Evolutionary conservation across 371 early-diverging fungal genomes (phyloP).

Genomic region (Mucor racemosus): DNA sequence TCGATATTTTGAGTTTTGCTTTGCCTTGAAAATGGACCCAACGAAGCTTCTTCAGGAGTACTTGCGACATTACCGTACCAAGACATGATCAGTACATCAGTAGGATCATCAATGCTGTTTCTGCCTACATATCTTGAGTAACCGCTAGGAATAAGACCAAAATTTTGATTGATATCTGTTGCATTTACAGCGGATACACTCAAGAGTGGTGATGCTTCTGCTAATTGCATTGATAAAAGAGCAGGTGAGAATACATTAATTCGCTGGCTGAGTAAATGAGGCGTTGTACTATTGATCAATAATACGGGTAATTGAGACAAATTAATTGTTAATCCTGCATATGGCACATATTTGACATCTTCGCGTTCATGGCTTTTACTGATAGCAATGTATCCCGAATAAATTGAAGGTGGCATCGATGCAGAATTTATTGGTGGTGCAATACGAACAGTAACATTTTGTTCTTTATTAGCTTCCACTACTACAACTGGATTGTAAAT

Average conservation of each 20-base stretch:
- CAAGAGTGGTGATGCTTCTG: constrained; percentile 35
- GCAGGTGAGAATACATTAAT: constrained; percentile 23
- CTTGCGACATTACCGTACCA: constrained; percentile 44
- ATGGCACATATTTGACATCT: constrained; percentile 37
- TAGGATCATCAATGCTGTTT: constrained; percentile 27
- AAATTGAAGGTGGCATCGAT: constrained; percentile 35
- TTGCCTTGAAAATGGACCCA: background rate
- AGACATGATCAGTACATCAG: constrained; percentile 28
- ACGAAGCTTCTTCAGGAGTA: constrained; percentile 30
- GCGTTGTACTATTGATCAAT: constrained; percentile 38
- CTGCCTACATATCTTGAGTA: constrained; percentile 36
- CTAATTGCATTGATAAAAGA: constrained; percentile 31
- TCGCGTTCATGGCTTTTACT: constrained; percentile 13
- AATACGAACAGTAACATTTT: constrained; percentile 36
- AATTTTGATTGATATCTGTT: constrained; percentile 7
- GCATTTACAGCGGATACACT: constrained; percentile 34
- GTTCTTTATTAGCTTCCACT: constrained; percentile 30
- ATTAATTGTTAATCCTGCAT: constrained; percentile 44
- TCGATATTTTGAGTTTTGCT: background rate
- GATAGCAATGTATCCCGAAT: constrained; percentile 45
- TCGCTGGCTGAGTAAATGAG: constrained; percentile 17
- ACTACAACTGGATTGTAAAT: constrained; percentile 19
- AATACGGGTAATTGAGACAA: constrained; percentile 41
- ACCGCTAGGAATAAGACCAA: constrained; percentile 46
- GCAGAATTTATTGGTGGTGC: constrained; percentile 25